Evolutionary conservation across 345 rosid species (phyloP).

Genomic region (Durio zibethinus): DNA sequence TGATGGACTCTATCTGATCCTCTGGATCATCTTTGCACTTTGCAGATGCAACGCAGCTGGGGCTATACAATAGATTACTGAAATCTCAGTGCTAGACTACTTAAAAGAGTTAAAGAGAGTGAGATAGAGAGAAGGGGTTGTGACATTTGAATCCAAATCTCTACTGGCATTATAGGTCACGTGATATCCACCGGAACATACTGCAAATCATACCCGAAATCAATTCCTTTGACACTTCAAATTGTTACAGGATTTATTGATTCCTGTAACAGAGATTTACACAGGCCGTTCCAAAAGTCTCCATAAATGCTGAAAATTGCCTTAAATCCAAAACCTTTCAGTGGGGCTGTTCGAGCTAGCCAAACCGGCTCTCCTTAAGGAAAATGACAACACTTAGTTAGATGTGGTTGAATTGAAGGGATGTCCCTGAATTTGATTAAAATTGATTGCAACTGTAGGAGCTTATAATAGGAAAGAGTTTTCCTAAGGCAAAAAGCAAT

Average conservation of each 20-base stretch:
- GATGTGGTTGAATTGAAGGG: background rate
- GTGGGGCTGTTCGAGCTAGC: background rate
- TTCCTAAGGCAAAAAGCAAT: background rate
- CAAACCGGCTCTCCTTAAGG: background rate
- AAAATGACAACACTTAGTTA: background rate
- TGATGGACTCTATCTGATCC: background rate
- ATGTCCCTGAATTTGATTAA: background rate
- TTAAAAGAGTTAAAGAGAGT: background rate
- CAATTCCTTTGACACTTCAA: background rate
- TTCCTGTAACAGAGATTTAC: background rate
- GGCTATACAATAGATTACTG: background rate
- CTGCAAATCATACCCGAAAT: background rate
- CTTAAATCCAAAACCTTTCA: too few relatives aligned
- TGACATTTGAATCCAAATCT: background rate
- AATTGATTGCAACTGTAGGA: background rate
- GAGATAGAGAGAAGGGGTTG: background rate
- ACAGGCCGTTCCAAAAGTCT: background rate
- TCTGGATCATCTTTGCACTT: background rate
- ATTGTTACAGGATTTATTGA: background rate
- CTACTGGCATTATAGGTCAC: background rate
- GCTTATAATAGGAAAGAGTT: background rate
- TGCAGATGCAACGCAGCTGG: background rate
- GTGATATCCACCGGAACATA: background rate
- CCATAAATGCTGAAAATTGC: background rate
- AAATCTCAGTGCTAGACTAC: background rate